phyloP scores from a whole-genome alignment of 306 rosid species.

The Castanospermum australe region DNA sequence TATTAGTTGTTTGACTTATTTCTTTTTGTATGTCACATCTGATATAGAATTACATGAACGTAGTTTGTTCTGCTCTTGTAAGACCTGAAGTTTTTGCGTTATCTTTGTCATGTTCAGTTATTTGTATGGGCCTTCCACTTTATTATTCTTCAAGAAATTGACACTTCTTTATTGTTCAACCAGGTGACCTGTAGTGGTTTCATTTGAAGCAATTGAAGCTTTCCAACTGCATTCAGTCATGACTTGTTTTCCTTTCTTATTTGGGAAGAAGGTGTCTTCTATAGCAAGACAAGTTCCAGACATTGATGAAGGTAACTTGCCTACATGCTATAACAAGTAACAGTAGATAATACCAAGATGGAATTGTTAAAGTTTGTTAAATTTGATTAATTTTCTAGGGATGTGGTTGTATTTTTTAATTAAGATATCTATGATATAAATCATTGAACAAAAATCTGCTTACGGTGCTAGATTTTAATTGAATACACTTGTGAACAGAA shows the following conservation, averaged over 20 bases:
- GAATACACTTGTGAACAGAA: conserved; percentile 42
- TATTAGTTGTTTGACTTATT: neutral
- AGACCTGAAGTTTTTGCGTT: neutral
- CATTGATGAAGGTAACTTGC: conserved; percentile 53
- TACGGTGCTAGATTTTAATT: conserved; percentile 19
- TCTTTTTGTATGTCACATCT: neutral
- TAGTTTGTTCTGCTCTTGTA: neutral
- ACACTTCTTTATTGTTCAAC: conserved; percentile 30
- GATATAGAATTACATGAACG: neutral
- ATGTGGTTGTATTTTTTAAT: neutral
- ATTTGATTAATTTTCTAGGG: neutral
- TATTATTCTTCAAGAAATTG: conserved; percentile 13
- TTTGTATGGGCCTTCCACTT: neutral
- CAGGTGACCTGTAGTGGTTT: conserved; percentile 48
- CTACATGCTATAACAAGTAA: neutral
- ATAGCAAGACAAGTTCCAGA: conserved; percentile 28
- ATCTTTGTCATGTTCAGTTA: neutral
- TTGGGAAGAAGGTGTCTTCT: conserved; percentile 39
- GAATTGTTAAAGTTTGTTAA: neutral
- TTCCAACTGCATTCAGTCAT: conserved; percentile 40
- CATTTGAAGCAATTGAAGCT: conserved; percentile 25
- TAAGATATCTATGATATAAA: neutral
- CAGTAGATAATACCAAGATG: neutral
- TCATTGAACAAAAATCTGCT: neutral
- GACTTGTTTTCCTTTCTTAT: conserved; percentile 65